Base-by-base conservation (phyloP, 495 filamentous ascomycete genomes). In the Tuber indicum region DNA sequence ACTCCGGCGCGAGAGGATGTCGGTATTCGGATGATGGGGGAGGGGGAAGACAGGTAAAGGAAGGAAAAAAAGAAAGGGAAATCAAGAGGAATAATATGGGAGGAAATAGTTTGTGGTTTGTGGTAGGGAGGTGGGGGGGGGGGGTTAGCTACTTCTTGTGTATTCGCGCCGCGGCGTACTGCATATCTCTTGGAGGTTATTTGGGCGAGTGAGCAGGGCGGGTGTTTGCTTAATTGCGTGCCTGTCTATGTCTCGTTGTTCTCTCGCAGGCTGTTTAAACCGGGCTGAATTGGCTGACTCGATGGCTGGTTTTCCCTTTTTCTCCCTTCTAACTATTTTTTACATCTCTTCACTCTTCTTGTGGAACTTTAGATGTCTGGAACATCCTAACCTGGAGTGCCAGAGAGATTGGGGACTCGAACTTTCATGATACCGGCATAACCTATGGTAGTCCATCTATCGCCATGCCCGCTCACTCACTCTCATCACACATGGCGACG, bases 101-200 rank as follows among this genome's bases (percentile, higher is more conserved):
- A 66, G 58, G 14, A 52, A 52, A n/a, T 26, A 36, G 58, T 26
- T 14, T 19, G 26, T 4, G 26, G 26, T 36, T 36, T 36, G 58
- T 19, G 12, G 26, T 32, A 17, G 72, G n/a, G 46, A 73, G 36
- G 74, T 49, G 42, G 62, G 66, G 78, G 62, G 76, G 71, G 73
- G 8, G 74, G 71, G 71, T 80, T 80, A 74, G 71, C 72, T 76
- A 76, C 66, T 80, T 76, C 74, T 76, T 73, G 58, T 49, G 71
- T 80, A 79, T 76, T 70, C 72, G 74, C 74, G 78, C 72, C 46
- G 79, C 78, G 78, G 78, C 70, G 77, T 49, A 75, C 77, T 75
- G 77, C 78, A 80, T 80, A 75, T 52, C 58, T 36, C 26, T 5
- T 66, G 39, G 73, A 76, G 71, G 32, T 80, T 80, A 26, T 70